phyloP scores from a whole-genome alignment of 139 green algal species.

The Chlamydomonas sp. region DNA sequence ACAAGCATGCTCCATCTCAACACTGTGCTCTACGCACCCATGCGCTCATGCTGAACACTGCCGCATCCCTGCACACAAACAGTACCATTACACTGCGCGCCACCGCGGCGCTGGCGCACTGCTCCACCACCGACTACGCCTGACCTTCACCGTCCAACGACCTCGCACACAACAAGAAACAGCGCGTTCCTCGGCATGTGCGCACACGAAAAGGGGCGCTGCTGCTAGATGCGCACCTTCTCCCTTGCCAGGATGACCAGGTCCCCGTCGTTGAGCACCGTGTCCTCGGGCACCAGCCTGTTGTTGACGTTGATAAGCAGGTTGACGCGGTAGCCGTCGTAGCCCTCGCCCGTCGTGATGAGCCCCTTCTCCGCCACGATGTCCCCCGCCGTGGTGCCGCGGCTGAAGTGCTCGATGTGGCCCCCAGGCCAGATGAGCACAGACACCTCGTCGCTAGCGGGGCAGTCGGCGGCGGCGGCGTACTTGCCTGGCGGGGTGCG shows the following conservation, averaged over 20 bases:
- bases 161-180: too few relatives aligned
- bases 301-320: constrained; percentile 92
- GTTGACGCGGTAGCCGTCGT: constrained; percentile 28
- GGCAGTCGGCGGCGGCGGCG: neutral
- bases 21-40: too few relatives aligned
- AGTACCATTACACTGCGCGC: too few relatives aligned
- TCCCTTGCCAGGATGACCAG: constrained; percentile 80
- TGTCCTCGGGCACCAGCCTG: constrained; percentile 75
- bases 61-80: too few relatives aligned
- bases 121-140: neutral
- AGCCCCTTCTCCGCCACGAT: constrained; percentile 46
- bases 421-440: constrained; percentile 68
- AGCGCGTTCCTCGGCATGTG: too few relatives aligned
- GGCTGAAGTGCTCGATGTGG: constrained; percentile 71
- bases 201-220: too few relatives aligned
- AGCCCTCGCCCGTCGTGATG: constrained; percentile 12
- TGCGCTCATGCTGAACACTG: too few relatives aligned
- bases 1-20: too few relatives aligned
- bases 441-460: constrained; percentile 43
- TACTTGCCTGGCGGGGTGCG: constrained; percentile 25
- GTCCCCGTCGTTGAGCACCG: constrained; percentile 84
- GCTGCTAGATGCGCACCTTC: constrained; percentile 67
- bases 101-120: neutral
- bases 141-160: constrained; percentile 54
- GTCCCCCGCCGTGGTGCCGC: constrained; percentile 81